phyloP scores from a whole-genome alignment of 352 stramenopile genomes.

The Plasmopara muralis region DNA sequence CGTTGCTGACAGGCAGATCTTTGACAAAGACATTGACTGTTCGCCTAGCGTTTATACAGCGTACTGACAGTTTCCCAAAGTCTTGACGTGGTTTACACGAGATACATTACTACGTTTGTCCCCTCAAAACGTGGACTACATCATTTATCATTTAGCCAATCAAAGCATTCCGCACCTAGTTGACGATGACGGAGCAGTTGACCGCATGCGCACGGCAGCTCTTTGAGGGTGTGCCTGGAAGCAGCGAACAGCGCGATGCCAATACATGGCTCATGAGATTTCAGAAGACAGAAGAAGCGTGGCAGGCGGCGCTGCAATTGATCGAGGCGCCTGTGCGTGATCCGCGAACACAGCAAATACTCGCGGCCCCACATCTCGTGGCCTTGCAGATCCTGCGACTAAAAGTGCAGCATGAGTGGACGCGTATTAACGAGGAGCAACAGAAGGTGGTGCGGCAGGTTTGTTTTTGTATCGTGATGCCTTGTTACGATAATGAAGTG shows the following conservation, averaged over 20 bases:
- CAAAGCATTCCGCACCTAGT: background rate
- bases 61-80: too few relatives aligned
- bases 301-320: conserved; percentile 48
- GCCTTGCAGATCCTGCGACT: conserved; percentile 64
- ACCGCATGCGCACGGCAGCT: conserved; percentile 51
- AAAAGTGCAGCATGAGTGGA: conserved; percentile 57
- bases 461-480: conserved; percentile 3
- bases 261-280: conserved; percentile 69
- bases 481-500: conserved; percentile 1
- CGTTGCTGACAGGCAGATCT: too few relatives aligned
- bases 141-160: background rate
- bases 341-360: conserved; percentile 10
- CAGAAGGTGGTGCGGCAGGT: conserved; percentile 42
- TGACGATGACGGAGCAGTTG: conserved; percentile 46
- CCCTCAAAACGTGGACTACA: too few relatives aligned
- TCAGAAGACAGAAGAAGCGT: conserved; percentile 49
- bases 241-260: conserved; percentile 41
- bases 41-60: too few relatives aligned
- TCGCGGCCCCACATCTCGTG: conserved; percentile 40
- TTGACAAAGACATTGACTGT: too few relatives aligned
- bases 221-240: conserved; percentile 55
- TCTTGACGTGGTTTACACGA: too few relatives aligned
- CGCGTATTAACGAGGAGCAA: conserved; percentile 25
- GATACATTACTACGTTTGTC: too few relatives aligned
- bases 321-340: conserved; percentile 30